phyloP scores from a whole-genome alignment of 441 rosid genomes.

The Aleurites moluccanus region DNA sequence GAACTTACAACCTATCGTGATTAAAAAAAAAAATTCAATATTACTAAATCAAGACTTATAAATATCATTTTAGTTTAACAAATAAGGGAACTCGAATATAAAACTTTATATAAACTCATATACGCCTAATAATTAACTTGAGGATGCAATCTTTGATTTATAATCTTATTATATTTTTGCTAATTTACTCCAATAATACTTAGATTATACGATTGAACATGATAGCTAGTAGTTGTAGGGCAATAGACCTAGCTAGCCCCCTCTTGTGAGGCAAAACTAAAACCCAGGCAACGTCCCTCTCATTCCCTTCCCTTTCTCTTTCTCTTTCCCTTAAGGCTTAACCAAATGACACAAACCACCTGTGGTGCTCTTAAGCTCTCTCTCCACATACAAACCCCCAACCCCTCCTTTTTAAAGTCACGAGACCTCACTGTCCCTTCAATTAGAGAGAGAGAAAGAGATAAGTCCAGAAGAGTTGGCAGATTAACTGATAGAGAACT shows the following conservation, averaged over 20 bases:
- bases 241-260: constrained; percentile 24
- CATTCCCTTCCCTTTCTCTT: constrained; percentile 13
- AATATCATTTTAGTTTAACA: no score
- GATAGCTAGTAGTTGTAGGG: constrained; percentile 27
- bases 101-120: no score
- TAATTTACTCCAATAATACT: no score
- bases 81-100: no score
- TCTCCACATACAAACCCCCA: background rate
- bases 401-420: constrained; percentile 47
- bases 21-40: no score
- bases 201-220: constrained; percentile 20
- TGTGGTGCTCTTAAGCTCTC: constrained; percentile 8
- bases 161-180: no score
- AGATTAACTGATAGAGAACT: constrained; percentile 86
- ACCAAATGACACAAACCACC: constrained; percentile 31
- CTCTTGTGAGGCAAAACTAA: background rate
- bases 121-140: no score
- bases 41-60: no score
- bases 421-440: constrained; percentile 45
- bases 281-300: constrained; percentile 33
- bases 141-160: no score
- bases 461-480: constrained; percentile 49
- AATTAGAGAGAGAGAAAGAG: constrained; percentile 37
- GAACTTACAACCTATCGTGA: no score
- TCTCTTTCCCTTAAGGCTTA: constrained; percentile 20